Evolutionary conservation across 2,329 filamentous ascomycete species (phyloP).

Genomic region (Fusarium devonianum): DNA sequence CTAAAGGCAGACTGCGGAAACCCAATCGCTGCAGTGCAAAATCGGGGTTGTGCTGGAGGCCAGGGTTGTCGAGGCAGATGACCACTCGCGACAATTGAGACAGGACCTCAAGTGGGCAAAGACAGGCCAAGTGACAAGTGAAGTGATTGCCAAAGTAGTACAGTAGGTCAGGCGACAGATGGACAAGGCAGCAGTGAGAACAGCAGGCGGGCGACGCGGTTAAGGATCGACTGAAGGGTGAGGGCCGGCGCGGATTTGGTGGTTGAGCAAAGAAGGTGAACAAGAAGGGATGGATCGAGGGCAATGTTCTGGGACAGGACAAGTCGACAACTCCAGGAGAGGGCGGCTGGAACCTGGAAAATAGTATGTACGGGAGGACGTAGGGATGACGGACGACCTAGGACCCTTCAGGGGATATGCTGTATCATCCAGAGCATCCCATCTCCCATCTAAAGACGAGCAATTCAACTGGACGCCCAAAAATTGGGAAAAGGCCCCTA

Average conservation of each 20-base stretch:
- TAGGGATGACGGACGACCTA: conserved; percentile 1
- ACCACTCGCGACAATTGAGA: conserved; percentile 31
- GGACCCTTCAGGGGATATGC: conserved; percentile 25
- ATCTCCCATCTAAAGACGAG: conserved; percentile 1
- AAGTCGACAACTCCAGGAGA: conserved; percentile 29
- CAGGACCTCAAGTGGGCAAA: conserved; percentile 22
- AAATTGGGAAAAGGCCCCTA: conserved; percentile 1
- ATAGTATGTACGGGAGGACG: conserved; percentile 30
- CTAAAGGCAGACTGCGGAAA: conserved; percentile 14
- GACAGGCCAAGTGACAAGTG: conserved; percentile 29
- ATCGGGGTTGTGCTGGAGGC: conserved; percentile 19
- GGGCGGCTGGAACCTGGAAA: conserved; percentile 30
- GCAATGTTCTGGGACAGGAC: conserved; percentile 12
- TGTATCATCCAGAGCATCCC: conserved; percentile 13
- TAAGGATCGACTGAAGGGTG: conserved; percentile 36
- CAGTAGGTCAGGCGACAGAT: conserved; percentile 33
- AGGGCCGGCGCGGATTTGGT: conserved; percentile 11
- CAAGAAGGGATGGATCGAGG: conserved; percentile 10
- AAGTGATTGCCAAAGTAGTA: conserved; percentile 14
- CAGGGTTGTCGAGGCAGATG: conserved; percentile 31
- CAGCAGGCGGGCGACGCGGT: conserved; percentile 14
- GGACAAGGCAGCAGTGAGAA: conserved; percentile 18
- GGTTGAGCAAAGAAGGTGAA: conserved; percentile 10
- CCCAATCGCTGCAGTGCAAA: conserved; percentile 30
- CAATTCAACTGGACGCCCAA: conserved; percentile 10